Evolutionary conservation across 1,139 yeast genomes (phyloP).

Genomic region (Suhomyces maxii): DNA sequence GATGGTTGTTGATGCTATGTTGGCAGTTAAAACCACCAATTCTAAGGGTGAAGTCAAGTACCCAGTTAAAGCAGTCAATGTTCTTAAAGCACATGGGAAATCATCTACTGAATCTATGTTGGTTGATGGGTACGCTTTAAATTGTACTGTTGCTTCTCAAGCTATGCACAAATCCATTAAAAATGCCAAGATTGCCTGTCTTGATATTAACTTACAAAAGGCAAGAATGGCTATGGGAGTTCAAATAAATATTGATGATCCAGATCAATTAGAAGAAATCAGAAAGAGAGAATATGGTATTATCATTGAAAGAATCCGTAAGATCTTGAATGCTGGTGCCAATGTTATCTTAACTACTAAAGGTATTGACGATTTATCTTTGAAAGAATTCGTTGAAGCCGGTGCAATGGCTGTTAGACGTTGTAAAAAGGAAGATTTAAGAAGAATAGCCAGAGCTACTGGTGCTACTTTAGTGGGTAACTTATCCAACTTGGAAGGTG

Average conservation of each 20-base stretch:
- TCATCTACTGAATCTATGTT: constrained; percentile 83
- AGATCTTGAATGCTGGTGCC: constrained; percentile 90
- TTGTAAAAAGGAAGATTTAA: constrained; percentile 93
- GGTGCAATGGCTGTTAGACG: constrained; percentile 98
- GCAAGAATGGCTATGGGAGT: constrained; percentile 99
- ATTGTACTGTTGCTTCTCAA: constrained; percentile 96
- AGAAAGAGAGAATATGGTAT: constrained; percentile 93
- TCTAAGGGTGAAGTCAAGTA: constrained; percentile 86
- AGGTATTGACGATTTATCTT: constrained; percentile 95
- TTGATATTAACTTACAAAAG: constrained; percentile 93
- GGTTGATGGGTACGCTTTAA: constrained; percentile 92
- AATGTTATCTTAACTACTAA: constrained; percentile 95
- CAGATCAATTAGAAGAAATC: constrained; percentile 94
- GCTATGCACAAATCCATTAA: constrained; percentile 83
- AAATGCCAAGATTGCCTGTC: constrained; percentile 84
- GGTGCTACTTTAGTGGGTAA: constrained; percentile 91
- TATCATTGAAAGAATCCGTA: constrained; percentile 81
- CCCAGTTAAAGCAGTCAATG: constrained; percentile 97
- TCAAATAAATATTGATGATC: constrained; percentile 94
- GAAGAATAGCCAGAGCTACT: constrained; percentile 96
- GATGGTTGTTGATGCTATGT: constrained; percentile 93
- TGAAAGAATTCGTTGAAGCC: constrained; percentile 93
- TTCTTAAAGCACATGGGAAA: constrained; percentile 95
- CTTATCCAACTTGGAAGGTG: constrained; percentile 95
- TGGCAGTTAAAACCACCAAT: constrained; percentile 91